Conservation (phyloP, 2,329 filamentous ascomycete species). For the Onygenales sp. region DNA sequence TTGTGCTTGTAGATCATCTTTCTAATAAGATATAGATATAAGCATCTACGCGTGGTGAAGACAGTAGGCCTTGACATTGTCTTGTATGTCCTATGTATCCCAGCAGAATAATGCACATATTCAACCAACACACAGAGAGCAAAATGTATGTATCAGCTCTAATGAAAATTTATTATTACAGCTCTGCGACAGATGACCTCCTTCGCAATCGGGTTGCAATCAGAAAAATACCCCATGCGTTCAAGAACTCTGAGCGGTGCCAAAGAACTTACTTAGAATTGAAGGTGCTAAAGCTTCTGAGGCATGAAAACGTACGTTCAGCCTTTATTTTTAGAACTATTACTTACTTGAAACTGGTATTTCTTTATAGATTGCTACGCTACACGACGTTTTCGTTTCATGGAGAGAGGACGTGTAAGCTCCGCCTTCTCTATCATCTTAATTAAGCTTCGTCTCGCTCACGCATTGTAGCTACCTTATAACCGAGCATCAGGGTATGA, state of each 20-base stretch:
- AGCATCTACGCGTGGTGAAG: too few species aligned
- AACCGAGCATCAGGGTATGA: background rate
- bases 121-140: too few species aligned
- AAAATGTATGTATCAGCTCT: background rate
- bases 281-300: background rate
- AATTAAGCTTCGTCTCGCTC: background rate
- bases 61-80: too few species aligned
- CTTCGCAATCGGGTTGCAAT: background rate
- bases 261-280: background rate
- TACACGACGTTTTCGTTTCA: background rate
- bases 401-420: background rate
- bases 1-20: too few species aligned
- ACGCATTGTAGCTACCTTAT: background rate
- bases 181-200: background rate
- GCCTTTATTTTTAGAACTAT: background rate
- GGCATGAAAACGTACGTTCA: background rate
- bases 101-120: too few species aligned
- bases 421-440: background rate
- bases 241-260: background rate
- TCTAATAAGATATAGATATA: too few species aligned
- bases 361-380: background rate
- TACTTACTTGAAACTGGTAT: background rate
- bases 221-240: background rate
- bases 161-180: background rate
- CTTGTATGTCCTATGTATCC: too few species aligned